Percentiles rank a stretch among this genome's conserved stretches.
These are phyloP conservation scores for Kwoniella bestiolae DNA, from an alignment of 768 basidiomycete genomes.

Conservation along the genomic window DNA sequence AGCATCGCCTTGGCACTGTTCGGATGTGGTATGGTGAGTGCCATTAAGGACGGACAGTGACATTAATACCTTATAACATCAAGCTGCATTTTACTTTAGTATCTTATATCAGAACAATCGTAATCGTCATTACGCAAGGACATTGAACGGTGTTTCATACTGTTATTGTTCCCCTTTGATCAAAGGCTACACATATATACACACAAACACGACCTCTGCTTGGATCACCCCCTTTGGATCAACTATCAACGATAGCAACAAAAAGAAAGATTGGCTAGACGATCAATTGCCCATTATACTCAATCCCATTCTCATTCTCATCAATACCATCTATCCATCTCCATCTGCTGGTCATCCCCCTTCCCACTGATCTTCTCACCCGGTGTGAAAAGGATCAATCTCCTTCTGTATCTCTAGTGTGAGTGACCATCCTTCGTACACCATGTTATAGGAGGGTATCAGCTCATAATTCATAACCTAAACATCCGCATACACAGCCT, in stretches of 20 bases:
- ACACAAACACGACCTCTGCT: neutral
- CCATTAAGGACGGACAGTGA: too few relatives aligned
- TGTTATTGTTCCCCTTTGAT: neutral
- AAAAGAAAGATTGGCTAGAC: neutral
- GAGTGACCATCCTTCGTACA: neutral
- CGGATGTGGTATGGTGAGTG: neutral
- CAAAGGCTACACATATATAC: neutral
- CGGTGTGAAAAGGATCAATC: slow-evolving; percentile 3
- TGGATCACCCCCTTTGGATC: neutral
- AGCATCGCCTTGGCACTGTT: neutral
- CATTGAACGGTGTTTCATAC: neutral
- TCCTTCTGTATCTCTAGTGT: neutral
- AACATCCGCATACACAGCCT: slow-evolving; percentile 5
- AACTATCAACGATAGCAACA: neutral
- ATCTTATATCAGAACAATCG: neutral
- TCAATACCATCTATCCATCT: neutral
- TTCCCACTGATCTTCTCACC: neutral
- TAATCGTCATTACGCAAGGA: neutral
- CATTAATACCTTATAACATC: too few relatives aligned
- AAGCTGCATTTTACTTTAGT: neutral
- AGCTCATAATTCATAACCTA: too few relatives aligned
- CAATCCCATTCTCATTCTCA: neutral
- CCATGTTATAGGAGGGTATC: neutral
- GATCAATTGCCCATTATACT: neutral
- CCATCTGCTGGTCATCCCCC: neutral